Percentiles rank a stretch among this genome's conserved stretches.
Conservation (phyloP, 169 alveolate genomes). For the Cyclospora cayetanensis region DNA sequence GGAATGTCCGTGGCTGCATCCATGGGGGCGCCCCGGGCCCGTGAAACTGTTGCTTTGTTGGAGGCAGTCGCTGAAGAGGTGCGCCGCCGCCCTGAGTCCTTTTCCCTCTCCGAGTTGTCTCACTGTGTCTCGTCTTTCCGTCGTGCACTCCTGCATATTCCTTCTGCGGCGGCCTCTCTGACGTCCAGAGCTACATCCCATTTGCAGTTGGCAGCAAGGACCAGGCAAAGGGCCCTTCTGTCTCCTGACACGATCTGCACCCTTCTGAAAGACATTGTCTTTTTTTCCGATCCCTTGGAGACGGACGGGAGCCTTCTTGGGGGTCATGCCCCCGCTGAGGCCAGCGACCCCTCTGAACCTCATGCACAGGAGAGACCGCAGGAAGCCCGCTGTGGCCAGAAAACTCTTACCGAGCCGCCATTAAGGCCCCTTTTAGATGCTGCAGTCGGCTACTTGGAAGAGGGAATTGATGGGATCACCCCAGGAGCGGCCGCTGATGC, state of each 20-base stretch:
- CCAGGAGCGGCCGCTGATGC: conserved; percentile 72
- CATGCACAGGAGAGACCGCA: too few relatives aligned
- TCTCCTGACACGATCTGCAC: conserved; percentile 28
- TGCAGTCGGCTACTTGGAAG: conserved; percentile 63
- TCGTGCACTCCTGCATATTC: conserved; percentile 30
- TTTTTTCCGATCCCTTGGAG: not conserved
- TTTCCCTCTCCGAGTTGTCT: not conserved
- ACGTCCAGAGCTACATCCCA: conserved; percentile 45
- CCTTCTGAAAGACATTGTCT: conserved; percentile 4
- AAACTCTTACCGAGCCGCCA: not conserved
- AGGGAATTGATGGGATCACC: conserved; percentile 26
- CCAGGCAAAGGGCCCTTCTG: conserved; percentile 29
- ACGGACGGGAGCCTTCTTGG: not conserved
- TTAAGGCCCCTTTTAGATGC: conserved; percentile 9
- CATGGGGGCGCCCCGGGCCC: not conserved
- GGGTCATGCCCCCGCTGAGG: too few relatives aligned
- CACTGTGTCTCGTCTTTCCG: not conserved
- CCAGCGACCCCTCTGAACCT: too few relatives aligned
- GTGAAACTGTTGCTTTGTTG: not conserved
- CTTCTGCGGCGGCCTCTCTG: not conserved
- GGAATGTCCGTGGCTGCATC: not conserved
- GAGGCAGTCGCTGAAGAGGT: not conserved
- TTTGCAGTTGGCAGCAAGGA: conserved; percentile 28
- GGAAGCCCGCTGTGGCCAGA: not conserved
- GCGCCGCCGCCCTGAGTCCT: not conserved